Conservation (phyloP, 2,329 filamentous ascomycete genomes). For the Zalaria sp. region DNA sequence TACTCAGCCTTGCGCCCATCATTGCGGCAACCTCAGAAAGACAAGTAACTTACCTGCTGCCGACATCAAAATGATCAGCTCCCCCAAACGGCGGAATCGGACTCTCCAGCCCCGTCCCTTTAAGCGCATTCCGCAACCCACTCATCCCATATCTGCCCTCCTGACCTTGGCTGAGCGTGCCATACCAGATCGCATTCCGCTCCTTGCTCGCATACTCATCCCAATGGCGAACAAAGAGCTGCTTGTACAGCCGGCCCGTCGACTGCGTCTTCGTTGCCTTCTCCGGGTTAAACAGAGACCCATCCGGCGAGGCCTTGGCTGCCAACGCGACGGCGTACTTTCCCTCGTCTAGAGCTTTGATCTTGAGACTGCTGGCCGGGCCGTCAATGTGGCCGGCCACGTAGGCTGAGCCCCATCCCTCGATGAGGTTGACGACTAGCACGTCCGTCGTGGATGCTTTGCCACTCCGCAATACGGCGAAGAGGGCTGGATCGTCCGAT, state of each 20-base stretch:
- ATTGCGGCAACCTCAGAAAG: neutral
- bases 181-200: constrained; percentile 60
- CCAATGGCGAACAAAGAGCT: constrained; percentile 40
- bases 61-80: constrained; percentile 65
- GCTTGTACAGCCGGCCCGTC: constrained; percentile 35
- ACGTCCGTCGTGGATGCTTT: constrained; percentile 25
- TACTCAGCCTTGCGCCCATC: too few relatives aligned
- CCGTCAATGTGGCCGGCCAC: constrained; percentile 29
- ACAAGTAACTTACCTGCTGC: constrained; percentile 17
- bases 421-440: constrained; percentile 17
- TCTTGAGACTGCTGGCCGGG: constrained; percentile 34
- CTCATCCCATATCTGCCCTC: constrained; percentile 23
- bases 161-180: constrained; percentile 34
- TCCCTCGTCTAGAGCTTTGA: constrained; percentile 21
- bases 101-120: constrained; percentile 43
- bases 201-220: constrained; percentile 49
- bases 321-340: constrained; percentile 32
- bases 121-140: constrained; percentile 49
- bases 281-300: constrained; percentile 44
- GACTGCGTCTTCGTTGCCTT: constrained; percentile 31
- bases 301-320: constrained; percentile 53
- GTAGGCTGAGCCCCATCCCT: constrained; percentile 13
- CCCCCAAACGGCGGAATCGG: constrained; percentile 71
- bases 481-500: constrained; percentile 45
- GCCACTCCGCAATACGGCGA: constrained; percentile 38